Percentiles rank a stretch among this genome's conserved stretches.
Evolutionary conservation across 2,329 filamentous ascomycete genomes (phyloP).

Genomic region (Sporothrix brasiliensis): DNA sequence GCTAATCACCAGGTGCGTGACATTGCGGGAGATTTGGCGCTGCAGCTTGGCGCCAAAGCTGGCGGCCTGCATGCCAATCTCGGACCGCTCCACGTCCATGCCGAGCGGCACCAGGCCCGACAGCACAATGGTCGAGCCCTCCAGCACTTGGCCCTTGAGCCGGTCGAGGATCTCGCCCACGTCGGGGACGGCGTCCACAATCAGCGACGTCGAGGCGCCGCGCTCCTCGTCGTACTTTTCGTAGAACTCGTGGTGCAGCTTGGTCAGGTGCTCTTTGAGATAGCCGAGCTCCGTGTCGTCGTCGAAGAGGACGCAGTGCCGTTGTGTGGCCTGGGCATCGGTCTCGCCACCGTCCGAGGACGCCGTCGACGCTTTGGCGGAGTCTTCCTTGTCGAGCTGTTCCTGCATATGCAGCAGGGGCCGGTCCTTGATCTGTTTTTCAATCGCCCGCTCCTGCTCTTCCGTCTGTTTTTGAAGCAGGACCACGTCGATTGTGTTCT

Average conservation of each 20-base stretch:
- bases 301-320: conserved; percentile 80
- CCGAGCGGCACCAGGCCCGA: conserved; percentile 88
- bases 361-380: conserved; percentile 48
- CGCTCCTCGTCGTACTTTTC: conserved; percentile 69
- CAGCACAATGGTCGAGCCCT: conserved; percentile 77
- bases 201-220: conserved; percentile 41
- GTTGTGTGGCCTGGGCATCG: conserved; percentile 42
- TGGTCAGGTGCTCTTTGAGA: conserved; percentile 73
- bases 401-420: conserved; percentile 92
- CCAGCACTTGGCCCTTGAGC: conserved; percentile 77
- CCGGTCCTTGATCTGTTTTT: conserved; percentile 85
- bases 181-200: conserved; percentile 61
- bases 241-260: conserved; percentile 79
- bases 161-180: conserved; percentile 80
- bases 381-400: conserved; percentile 81
- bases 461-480: conserved; percentile 74
- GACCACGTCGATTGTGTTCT: conserved; percentile 55
- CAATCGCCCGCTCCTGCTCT: conserved; percentile 83
- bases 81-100: conserved; percentile 75
- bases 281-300: conserved; percentile 81
- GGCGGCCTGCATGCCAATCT: conserved; percentile 83
- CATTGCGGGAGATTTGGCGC: conserved; percentile 60
- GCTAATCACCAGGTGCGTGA: conserved; percentile 75
- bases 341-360: not conserved
- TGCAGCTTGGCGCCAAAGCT: conserved; percentile 76